Evolutionary conservation across 129 eudicot species (phyloP).

Genomic region (Flaveria brownii): DNA sequence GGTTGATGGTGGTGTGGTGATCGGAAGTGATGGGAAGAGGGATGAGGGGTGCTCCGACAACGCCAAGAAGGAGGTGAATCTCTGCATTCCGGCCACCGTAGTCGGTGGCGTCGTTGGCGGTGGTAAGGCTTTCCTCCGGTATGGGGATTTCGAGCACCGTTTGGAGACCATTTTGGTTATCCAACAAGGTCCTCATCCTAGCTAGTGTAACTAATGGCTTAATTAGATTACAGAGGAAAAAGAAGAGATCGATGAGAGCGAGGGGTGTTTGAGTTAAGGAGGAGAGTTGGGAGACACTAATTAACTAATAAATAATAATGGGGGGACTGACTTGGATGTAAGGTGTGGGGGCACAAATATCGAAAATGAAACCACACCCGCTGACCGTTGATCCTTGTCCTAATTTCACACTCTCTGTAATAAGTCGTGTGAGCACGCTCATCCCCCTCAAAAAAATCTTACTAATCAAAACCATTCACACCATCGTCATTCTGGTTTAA

Average conservation of each 20-base stretch:
- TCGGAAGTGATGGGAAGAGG: conserved; percentile 63
- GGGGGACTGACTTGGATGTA: conserved; percentile 33
- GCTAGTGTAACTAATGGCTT: not conserved
- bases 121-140: conserved; percentile 66
- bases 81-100: conserved; percentile 49
- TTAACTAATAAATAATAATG: no score
- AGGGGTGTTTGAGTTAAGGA: conserved; percentile 13
- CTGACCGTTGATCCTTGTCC: conserved; percentile 46
- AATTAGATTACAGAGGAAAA: conserved; percentile 9
- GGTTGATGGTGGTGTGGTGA: conserved; percentile 32
- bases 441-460: not conserved
- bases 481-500: no score
- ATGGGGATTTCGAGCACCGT: conserved; percentile 92
- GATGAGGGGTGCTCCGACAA: conserved; percentile 83
- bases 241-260: not conserved
- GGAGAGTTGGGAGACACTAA: not conserved
- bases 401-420: conserved; percentile 42
- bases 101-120: conserved; percentile 21
- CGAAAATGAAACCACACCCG: conserved; percentile 38
- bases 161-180: conserved; percentile 68
- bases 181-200: conserved; percentile 65
- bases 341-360: conserved; percentile 33
- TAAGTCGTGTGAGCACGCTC: conserved; percentile 83
- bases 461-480: no score
- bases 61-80: conserved; percentile 82